Evolutionary conservation across 2,329 filamentous ascomycete genomes (phyloP).

Genomic region (Pseudogymnoascus sp.): DNA sequence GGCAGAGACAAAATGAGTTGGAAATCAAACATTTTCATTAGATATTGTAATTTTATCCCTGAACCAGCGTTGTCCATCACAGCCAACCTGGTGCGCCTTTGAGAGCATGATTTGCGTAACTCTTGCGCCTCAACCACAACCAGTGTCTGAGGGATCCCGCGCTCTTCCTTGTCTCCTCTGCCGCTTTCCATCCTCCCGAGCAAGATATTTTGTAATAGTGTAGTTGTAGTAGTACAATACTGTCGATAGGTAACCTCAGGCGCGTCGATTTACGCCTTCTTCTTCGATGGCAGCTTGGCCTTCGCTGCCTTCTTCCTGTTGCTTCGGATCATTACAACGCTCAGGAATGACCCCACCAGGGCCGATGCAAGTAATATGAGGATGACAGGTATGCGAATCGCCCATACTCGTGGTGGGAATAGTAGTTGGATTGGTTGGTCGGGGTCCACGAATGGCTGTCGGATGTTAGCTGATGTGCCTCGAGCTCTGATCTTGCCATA

Average conservation of each 20-base stretch:
- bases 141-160: not conserved
- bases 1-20: not conserved
- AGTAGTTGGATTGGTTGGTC: slow-evolving; percentile 88
- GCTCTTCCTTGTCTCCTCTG: not conserved
- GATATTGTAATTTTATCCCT: slow-evolving; percentile 5
- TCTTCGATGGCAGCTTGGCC: slow-evolving; percentile 79
- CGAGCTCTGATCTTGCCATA: slow-evolving; percentile 55
- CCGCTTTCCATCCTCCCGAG: not conserved
- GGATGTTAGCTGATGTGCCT: slow-evolving; percentile 12
- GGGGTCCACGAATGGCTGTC: slow-evolving; percentile 89
- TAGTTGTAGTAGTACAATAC: not conserved
- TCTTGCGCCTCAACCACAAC: not conserved
- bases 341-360: slow-evolving; percentile 91
- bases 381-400: slow-evolving; percentile 96
- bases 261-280: slow-evolving; percentile 51
- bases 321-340: slow-evolving; percentile 97
- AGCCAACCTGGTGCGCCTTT: not conserved
- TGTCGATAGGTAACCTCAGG: not conserved
- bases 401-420: slow-evolving; percentile 97
- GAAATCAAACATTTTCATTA: slow-evolving; percentile 6
- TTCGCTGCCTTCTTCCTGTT: slow-evolving; percentile 97
- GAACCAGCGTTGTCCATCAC: slow-evolving; percentile 2
- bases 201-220: not conserved
- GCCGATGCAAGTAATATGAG: slow-evolving; percentile 85
- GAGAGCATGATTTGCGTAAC: not conserved